phyloP scores from a whole-genome alignment of 495 filamentous ascomycete genomes.

The Patellaria atrata region DNA sequence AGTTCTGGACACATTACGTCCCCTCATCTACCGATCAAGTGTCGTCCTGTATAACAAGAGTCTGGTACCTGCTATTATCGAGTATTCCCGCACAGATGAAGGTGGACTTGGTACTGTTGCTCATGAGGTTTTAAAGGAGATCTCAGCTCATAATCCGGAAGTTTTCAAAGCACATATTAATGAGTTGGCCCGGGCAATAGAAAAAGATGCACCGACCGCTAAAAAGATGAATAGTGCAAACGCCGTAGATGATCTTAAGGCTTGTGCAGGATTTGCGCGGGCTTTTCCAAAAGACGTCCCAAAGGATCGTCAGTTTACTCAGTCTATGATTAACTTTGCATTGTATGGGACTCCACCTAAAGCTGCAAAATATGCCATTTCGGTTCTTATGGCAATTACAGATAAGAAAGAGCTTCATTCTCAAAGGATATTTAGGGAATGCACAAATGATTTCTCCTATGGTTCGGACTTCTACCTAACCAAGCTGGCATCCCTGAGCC shows the following conservation, averaged over 20 bases:
- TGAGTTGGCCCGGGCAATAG: conserved; percentile 75
- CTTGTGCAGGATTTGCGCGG: conserved; percentile 76
- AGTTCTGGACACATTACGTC: conserved; percentile 57
- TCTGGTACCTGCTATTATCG: conserved; percentile 80
- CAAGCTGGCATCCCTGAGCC: conserved; percentile 66
- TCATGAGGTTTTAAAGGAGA: conserved; percentile 84
- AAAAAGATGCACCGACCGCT: conserved; percentile 59
- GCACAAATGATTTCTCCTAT: conserved; percentile 61
- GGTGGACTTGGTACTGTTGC: conserved; percentile 61
- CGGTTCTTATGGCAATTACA: conserved; percentile 67
- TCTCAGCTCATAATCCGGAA: conserved; percentile 74
- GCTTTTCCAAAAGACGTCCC: conserved; percentile 76
- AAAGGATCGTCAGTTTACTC: conserved; percentile 67
- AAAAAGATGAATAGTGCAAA: conserved; percentile 48
- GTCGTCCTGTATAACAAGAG: conserved; percentile 85
- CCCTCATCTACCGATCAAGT: conserved; percentile 71
- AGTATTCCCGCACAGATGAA: conserved; percentile 67
- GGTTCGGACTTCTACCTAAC: conserved; percentile 66
- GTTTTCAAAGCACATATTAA: conserved; percentile 84
- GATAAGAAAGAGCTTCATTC: conserved; percentile 78
- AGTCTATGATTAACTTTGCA: conserved; percentile 67
- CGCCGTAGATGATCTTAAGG: conserved; percentile 79
- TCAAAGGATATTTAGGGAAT: conserved; percentile 63
- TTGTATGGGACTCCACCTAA: conserved; percentile 66
- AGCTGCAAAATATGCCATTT: conserved; percentile 85